These are phyloP conservation scores for Penicillium paradoxum DNA, from an alignment of 495 filamentous ascomycete species.

Conservation along the genomic window DNA sequence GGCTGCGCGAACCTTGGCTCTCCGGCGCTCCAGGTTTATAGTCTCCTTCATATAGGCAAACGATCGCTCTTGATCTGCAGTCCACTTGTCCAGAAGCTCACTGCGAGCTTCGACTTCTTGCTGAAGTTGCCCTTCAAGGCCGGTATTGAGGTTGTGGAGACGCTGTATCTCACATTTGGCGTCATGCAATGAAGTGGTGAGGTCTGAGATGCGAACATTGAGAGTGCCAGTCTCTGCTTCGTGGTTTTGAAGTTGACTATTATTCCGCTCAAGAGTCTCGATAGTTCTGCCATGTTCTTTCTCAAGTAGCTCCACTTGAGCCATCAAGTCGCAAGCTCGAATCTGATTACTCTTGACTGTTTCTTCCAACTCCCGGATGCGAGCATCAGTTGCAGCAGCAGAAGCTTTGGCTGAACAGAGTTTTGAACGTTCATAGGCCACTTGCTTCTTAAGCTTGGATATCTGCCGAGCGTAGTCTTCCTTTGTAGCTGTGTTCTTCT, in stretches of 20 bases:
- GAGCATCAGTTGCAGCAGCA: conserved; percentile 28
- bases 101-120: conserved; percentile 36
- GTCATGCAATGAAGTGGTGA: conserved; percentile 33
- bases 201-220: conserved; percentile 37
- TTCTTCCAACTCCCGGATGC: conserved; percentile 39
- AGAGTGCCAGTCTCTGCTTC: conserved; percentile 41
- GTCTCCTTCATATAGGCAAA: conserved; percentile 40
- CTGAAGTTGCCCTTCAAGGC: conserved; percentile 33
- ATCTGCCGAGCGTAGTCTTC: conserved; percentile 32
- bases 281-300: conserved; percentile 25
- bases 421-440: conserved; percentile 33
- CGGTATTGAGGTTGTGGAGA: conserved; percentile 28
- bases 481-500: conserved; percentile 40
- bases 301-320: conserved; percentile 30
- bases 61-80: conserved; percentile 33
- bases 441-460: conserved; percentile 34
- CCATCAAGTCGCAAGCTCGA: conserved; percentile 33
- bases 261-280: conserved; percentile 25
- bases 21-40: conserved; percentile 32
- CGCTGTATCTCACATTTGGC: conserved; percentile 29
- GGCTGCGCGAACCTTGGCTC: conserved; percentile 35
- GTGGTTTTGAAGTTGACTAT: conserved; percentile 28
- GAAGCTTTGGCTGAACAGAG: conserved; percentile 34
- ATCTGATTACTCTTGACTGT: conserved; percentile 32
- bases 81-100: conserved; percentile 36